Percentiles rank a stretch among this genome's conserved stretches.
Evolutionary conservation across 306 rosid genomes (phyloP).

Genomic region (Clitoria ternatea): DNA sequence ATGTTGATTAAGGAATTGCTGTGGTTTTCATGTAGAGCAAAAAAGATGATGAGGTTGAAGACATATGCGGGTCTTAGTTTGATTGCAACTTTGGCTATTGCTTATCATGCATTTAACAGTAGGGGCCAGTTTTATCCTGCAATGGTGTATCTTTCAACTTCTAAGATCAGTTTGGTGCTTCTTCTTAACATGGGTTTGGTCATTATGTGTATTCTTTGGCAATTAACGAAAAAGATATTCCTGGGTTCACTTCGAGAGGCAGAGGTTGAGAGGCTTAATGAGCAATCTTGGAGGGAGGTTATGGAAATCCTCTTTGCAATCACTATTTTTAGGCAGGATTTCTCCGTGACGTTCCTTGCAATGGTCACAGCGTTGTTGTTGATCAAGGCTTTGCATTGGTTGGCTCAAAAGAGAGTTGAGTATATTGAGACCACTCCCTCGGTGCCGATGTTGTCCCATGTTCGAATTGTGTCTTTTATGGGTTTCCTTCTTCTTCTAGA

Average conservation of each 20-base stretch:
- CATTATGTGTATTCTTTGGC: conserved; percentile 87
- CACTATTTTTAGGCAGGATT: conserved; percentile 94
- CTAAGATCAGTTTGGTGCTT: conserved; percentile 92
- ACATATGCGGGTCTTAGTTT: conserved; percentile 89
- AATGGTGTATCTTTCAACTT: conserved; percentile 90
- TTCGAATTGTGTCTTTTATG: conserved; percentile 92
- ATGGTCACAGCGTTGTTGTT: conserved; percentile 84
- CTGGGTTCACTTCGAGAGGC: conserved; percentile 97
- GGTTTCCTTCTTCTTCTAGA: conserved; percentile 83
- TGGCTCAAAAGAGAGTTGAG: conserved; percentile 98
- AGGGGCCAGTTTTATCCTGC: conserved; percentile 98
- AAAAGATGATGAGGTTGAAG: conserved; percentile 90
- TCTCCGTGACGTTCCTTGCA: conserved; percentile 85
- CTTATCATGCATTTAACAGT: conserved; percentile 89
- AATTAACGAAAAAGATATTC: conserved; percentile 72
- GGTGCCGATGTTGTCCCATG: conserved; percentile 65
- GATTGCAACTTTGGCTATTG: conserved; percentile 73
- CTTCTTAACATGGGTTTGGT: conserved; percentile 96
- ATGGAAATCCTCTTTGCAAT: conserved; percentile 98
- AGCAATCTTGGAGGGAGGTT: conserved; percentile 98
- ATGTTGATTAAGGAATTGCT: conserved; percentile 25
- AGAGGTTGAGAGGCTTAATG: conserved; percentile 97
- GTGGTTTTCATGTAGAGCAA: conserved; percentile 25
- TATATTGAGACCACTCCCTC: conserved; percentile 97
- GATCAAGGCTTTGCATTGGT: conserved; percentile 95